Percentiles rank a stretch among this genome's conserved stretches.
Conservation (phyloP, 257 asterid species). For the Solanum pimpinellifolium region DNA sequence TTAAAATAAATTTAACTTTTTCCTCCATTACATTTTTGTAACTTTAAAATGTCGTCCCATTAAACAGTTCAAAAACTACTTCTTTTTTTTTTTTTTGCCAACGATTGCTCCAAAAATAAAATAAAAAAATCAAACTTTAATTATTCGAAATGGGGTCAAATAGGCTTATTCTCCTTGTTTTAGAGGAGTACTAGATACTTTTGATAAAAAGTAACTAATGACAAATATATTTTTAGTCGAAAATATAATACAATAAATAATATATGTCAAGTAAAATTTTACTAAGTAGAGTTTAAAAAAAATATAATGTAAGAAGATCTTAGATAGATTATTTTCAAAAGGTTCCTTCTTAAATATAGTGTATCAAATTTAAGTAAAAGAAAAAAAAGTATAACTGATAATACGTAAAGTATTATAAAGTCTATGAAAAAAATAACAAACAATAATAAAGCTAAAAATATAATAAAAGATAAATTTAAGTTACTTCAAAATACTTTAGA, state of each 20-base stretch:
- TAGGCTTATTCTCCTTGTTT: neutral
- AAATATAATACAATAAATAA: no score
- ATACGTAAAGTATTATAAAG: no score
- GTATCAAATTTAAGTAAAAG: neutral
- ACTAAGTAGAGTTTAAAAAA: no score
- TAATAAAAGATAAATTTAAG: neutral
- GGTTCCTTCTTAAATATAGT: no score
- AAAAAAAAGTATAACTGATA: no score
- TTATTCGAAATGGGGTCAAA: neutral
- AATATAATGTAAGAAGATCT: fast-evolving
- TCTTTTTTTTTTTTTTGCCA: neutral
- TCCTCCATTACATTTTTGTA: neutral
- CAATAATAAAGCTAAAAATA: neutral
- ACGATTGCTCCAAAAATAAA: neutral
- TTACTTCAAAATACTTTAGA: neutral
- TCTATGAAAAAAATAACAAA: no score
- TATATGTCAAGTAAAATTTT: no score
- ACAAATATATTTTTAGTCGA: neutral
- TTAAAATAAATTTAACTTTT: no score
- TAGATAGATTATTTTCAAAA: neutral
- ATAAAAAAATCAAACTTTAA: no score
- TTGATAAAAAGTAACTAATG: neutral
- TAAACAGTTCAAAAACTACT: neutral
- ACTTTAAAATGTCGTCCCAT: neutral
- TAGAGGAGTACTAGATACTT: neutral